These are phyloP conservation scores for Linum usitatissimum DNA, from an alignment of 345 rosid genomes.

Conservation along the genomic window DNA sequence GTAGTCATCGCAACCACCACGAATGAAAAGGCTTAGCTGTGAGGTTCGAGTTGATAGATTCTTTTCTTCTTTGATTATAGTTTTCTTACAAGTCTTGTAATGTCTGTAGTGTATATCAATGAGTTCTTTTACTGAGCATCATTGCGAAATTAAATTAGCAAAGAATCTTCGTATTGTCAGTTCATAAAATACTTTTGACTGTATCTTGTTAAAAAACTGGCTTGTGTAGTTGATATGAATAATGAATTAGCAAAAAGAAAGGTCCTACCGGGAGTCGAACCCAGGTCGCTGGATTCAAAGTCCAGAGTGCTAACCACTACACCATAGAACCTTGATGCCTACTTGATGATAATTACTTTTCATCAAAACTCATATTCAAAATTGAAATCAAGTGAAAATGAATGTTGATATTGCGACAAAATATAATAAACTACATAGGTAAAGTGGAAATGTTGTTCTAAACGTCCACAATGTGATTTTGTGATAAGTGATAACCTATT, in stretches of 20 bases:
- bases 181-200: too few relatives aligned
- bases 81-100: neutral
- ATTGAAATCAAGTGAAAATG: too few relatives aligned
- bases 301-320: constrained; percentile 99
- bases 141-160: neutral
- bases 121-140: neutral
- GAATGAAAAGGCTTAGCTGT: constrained; percentile 12
- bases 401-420: too few relatives aligned
- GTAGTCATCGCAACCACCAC: constrained; percentile 7
- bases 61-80: neutral
- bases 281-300: constrained; percentile 99
- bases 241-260: neutral
- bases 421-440: too few relatives aligned
- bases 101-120: neutral
- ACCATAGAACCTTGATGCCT: constrained; percentile 57
- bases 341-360: too few relatives aligned
- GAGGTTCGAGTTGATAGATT: neutral
- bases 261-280: constrained; percentile 98
- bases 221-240: neutral
- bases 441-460: too few relatives aligned
- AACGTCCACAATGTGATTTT: too few relatives aligned
- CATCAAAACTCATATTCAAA: too few relatives aligned
- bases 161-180: neutral
- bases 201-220: neutral
- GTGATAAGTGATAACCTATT: too few relatives aligned